Percentiles rank a stretch among this genome's conserved stretches.
These are phyloP conservation scores for Austroboletus eburneus DNA, from an alignment of 768 basidiomycete species.

Conservation along the genomic window DNA sequence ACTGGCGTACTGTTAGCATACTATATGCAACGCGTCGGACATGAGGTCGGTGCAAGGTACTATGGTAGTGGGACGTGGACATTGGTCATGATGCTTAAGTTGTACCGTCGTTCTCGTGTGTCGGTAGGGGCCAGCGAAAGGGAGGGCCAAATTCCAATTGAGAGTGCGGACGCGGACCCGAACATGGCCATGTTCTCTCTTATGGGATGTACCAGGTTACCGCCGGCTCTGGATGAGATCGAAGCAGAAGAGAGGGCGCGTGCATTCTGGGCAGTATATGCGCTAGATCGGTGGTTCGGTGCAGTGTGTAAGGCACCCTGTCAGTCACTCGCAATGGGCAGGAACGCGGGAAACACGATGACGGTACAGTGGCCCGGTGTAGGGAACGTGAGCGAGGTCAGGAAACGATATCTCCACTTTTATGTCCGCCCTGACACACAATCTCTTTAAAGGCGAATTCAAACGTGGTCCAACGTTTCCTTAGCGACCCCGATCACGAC, in stretches of 20 bases:
- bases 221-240: slow-evolving; percentile 26
- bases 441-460: slow-evolving; percentile 1
- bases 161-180: background rate
- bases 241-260: slow-evolving; percentile 37
- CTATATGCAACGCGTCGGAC: slow-evolving; percentile 60
- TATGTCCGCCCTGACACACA: background rate
- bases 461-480: slow-evolving; percentile 15
- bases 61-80: slow-evolving; percentile 46
- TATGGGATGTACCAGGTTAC: slow-evolving; percentile 20
- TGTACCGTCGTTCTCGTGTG: slow-evolving; percentile 35
- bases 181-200: slow-evolving; percentile 3
- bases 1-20: slow-evolving; percentile 61
- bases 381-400: slow-evolving; percentile 9
- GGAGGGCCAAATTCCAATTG: slow-evolving; percentile 2
- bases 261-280: slow-evolving; percentile 37
- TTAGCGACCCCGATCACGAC: slow-evolving; percentile 12
- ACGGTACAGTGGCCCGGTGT: slow-evolving; percentile 41
- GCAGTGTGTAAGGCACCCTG: slow-evolving; percentile 23
- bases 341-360: slow-evolving; percentile 27
- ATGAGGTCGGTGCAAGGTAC: slow-evolving; percentile 57
- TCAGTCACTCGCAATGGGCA: slow-evolving; percentile 20
- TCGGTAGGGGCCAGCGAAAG: background rate
- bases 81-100: slow-evolving; percentile 42
- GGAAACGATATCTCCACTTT: background rate
- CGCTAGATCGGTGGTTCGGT: slow-evolving; percentile 32